Evolutionary conservation across 495 filamentous ascomycete genomes (phyloP).

Genomic region (Penicillium daleae): DNA sequence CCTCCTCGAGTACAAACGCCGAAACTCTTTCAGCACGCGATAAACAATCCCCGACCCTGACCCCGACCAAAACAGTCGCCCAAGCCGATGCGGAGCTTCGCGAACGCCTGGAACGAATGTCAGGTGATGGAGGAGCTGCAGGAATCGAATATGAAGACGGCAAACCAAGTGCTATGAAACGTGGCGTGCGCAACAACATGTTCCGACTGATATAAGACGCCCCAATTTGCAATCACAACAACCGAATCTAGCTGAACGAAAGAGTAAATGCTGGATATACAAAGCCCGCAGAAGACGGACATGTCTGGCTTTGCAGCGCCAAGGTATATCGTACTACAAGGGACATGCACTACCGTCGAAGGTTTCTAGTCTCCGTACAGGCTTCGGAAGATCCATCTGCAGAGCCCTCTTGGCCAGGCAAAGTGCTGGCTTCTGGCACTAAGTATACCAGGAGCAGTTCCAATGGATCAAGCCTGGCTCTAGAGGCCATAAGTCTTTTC

Average conservation of each 20-base stretch:
- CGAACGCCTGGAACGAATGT: conserved; percentile 66
- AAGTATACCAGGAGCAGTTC: not conserved
- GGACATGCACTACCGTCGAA: not conserved
- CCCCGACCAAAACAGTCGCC: conserved; percentile 53
- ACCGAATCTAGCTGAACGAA: not conserved
- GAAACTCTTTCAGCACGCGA: conserved; percentile 6
- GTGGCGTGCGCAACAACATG: conserved; percentile 78
- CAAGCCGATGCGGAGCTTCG: conserved; percentile 71
- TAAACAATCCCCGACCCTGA: conserved; percentile 7
- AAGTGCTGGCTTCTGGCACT: not conserved
- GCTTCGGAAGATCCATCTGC: not conserved
- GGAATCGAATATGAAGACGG: conserved; percentile 83
- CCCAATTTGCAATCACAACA: not conserved
- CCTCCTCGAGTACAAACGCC: not conserved
- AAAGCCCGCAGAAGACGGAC: too few relatives aligned
- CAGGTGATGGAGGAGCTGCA: conserved; percentile 75
- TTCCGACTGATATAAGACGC: conserved; percentile 63
- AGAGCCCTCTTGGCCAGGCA: not conserved
- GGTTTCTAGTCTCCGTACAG: not conserved
- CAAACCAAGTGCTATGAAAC: conserved; percentile 74
- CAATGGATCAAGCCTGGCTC: not conserved
- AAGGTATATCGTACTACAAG: not conserved
- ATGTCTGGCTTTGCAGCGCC: not conserved
- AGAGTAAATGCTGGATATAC: not conserved
- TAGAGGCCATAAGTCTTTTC: not conserved